Percentiles rank a stretch among this genome's conserved stretches.
Evolutionary conservation across 2,329 filamentous ascomycete species (phyloP).

Genomic region (Metarhizium sp.): DNA sequence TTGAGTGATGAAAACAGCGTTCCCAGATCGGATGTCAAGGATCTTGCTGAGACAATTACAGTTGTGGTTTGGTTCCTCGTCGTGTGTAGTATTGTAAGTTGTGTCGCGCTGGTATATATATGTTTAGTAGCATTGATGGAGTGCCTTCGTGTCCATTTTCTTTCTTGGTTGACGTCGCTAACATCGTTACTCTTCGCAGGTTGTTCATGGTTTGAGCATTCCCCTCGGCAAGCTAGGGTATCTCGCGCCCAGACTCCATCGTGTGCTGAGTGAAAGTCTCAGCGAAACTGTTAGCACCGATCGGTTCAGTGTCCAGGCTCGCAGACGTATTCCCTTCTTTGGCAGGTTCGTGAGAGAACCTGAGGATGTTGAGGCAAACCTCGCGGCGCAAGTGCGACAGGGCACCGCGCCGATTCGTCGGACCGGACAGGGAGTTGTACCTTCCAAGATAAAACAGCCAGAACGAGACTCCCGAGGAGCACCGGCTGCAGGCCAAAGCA

Average conservation of each 20-base stretch:
- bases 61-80: slow-evolving; percentile 81
- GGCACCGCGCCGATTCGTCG: background rate
- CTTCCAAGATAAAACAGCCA: background rate
- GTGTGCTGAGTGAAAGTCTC: slow-evolving; percentile 16
- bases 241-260: slow-evolving; percentile 52
- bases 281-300: background rate
- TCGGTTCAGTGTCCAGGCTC: background rate
- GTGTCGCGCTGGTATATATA: background rate
- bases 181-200: slow-evolving; percentile 12
- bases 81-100: slow-evolving; percentile 70
- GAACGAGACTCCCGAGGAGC: background rate
- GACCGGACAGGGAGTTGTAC: background rate
- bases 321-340: background rate
- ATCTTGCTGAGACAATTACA: slow-evolving; percentile 55
- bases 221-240: slow-evolving; percentile 61
- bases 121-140: background rate
- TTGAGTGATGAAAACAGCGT: slow-evolving; percentile 47
- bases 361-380: background rate
- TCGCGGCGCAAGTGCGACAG: background rate
- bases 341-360: background rate
- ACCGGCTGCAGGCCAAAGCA: background rate
- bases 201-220: slow-evolving; percentile 76
- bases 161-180: slow-evolving; percentile 23
- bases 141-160: slow-evolving; percentile 5
- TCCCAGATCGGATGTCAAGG: slow-evolving; percentile 54